phyloP scores from a whole-genome alignment of 495 filamentous ascomycete genomes.

The Cryomyces minteri region DNA sequence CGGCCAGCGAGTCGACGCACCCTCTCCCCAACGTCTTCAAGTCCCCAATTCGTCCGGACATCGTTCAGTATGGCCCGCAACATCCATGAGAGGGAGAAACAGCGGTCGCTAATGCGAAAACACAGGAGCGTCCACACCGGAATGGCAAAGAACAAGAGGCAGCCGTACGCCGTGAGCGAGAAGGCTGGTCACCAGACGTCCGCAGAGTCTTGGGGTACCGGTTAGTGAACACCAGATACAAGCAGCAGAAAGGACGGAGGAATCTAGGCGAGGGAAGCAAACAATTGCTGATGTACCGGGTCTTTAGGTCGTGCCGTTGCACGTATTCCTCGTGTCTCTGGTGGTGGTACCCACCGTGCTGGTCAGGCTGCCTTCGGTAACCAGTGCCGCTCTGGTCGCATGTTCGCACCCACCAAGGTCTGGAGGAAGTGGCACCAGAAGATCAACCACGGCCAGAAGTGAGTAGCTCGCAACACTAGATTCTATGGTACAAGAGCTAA shows the following conservation, averaged over 20 bases:
- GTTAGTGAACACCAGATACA: conserved; percentile 37
- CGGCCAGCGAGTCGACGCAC: conserved; percentile 66
- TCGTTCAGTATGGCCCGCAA: conserved; percentile 57
- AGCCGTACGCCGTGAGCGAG: conserved; percentile 99
- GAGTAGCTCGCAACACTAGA: conserved; percentile 18
- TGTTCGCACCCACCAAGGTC: conserved; percentile 99
- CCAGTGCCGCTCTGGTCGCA: conserved; percentile 97
- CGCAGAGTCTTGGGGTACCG: conserved; percentile 99
- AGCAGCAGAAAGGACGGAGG: too few relatives aligned
- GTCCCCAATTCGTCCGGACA: conserved; percentile 92
- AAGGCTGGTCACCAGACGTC: conserved; percentile 99
- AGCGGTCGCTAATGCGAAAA: conserved; percentile 20
- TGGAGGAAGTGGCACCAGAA: conserved; percentile 99
- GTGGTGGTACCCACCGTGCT: conserved; percentile 99
- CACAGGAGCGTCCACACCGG: conserved; percentile 76
- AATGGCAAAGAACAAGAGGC: conserved; percentile 99
- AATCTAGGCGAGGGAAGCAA: not conserved
- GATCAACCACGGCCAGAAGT: conserved; percentile 96
- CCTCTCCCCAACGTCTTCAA: conserved; percentile 89
- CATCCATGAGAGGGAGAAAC: not conserved
- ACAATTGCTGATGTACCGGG: conserved; percentile 16
- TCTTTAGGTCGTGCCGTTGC: conserved; percentile 85
- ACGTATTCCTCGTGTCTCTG: conserved; percentile 99
- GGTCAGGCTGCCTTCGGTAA: conserved; percentile 99
- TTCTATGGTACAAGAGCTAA: conserved; percentile 2